A percentile compares a stretch with the other conserved stretches of the same genome.
phyloP scores from a whole-genome alignment of 2,329 filamentous ascomycete genomes.

The Stachybotrys elegans region DNA sequence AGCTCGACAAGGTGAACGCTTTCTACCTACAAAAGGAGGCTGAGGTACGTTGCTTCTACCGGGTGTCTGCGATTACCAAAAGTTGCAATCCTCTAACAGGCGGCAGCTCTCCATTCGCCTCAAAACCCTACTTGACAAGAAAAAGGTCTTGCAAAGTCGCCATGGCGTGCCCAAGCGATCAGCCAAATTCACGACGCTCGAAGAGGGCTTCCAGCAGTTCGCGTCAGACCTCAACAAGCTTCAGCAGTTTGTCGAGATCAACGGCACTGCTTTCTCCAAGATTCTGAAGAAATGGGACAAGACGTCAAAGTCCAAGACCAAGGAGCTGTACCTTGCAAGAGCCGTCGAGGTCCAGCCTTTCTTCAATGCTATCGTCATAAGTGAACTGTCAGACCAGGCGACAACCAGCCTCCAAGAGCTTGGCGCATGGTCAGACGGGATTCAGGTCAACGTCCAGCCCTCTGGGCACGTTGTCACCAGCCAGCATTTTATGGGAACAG shows the following conservation, averaged over 20 bases:
- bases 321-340: conserved; percentile 91
- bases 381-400: conserved; percentile 91
- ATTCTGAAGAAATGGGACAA: conserved; percentile 99
- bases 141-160: conserved; percentile 80
- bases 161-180: conserved; percentile 79
- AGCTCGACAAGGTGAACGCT: conserved; percentile 96
- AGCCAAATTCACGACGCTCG: conserved; percentile 87
- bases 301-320: conserved; percentile 97
- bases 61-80: neutral
- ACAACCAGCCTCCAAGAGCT: conserved; percentile 94
- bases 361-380: conserved; percentile 96
- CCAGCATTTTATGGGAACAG: conserved; percentile 64
- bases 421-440: conserved; percentile 94
- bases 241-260: conserved; percentile 97
- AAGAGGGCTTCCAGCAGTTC: conserved; percentile 97
- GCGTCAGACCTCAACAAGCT: conserved; percentile 95
- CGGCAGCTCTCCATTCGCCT: conserved; percentile 83
- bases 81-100: neutral
- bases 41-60: conserved; percentile 58
- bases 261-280: conserved; percentile 96
- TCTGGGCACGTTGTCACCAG: conserved; percentile 61
- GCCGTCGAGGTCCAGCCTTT: conserved; percentile 97
- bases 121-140: conserved; percentile 91
- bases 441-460: conserved; percentile 77
- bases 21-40: conserved; percentile 98